A percentile compares a stretch with the other conserved stretches of the same genome.
Conservation (phyloP, 1,139 yeast genomes). For the Oligophagozyma castellii region DNA sequence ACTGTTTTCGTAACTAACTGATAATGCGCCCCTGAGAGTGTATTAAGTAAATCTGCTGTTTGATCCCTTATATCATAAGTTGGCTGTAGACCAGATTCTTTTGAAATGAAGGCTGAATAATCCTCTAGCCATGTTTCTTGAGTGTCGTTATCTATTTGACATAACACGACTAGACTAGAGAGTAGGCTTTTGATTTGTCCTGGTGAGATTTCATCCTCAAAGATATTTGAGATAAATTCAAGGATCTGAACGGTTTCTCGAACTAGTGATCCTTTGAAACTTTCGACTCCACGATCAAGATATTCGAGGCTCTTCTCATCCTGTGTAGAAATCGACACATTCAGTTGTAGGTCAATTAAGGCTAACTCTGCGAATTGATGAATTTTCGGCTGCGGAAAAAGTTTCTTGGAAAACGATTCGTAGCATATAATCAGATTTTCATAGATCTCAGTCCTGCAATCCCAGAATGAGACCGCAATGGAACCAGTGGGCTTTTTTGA, state of each 20-base stretch:
- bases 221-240: constrained; percentile 19
- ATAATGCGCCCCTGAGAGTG: constrained; percentile 17
- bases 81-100: constrained; percentile 51
- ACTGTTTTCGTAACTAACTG: constrained; percentile 4
- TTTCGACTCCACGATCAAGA: too few relatives aligned
- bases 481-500: constrained; percentile 8
- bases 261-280: constrained; percentile 12
- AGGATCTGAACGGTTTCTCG: constrained; percentile 23
- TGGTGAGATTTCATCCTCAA: constrained; percentile 7
- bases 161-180: constrained; percentile 8
- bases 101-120: constrained; percentile 55
- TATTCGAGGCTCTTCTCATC: too few relatives aligned
- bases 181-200: constrained; percentile 7
- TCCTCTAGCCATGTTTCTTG: constrained; percentile 35
- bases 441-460: constrained; percentile 16
- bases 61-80: constrained; percentile 40
- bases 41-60: constrained; percentile 28
- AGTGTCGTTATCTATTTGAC: constrained; percentile 20
- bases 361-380: constrained; percentile 13
- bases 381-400: constrained; percentile 11
- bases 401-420: constrained; percentile 24
- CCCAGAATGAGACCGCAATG: constrained; percentile 5
- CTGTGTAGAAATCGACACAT: background rate
- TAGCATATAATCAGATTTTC: constrained; percentile 19
- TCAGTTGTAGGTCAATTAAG: constrained; percentile 2